A percentile compares a stretch with the other conserved stretches of the same genome.
These are phyloP conservation scores for Logfia minima DNA, from an alignment of 129 eudicot species.

Conservation along the genomic window DNA sequence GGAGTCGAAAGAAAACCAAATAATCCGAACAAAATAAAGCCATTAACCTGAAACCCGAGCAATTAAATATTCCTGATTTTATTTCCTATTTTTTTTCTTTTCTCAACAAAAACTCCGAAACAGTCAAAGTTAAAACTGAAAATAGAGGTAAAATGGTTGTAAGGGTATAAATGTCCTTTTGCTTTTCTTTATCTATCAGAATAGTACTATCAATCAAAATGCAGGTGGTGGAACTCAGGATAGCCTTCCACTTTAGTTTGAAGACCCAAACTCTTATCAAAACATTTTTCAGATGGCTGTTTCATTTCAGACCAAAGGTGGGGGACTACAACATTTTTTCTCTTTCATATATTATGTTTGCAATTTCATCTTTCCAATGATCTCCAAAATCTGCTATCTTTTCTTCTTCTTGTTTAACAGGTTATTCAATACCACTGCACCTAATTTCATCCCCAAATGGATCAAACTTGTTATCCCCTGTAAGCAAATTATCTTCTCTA, in stretches of 20 bases:
- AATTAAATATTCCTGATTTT: too few relatives aligned
- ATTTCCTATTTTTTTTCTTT: too few relatives aligned
- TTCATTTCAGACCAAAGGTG: background rate
- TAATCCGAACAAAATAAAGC: too few relatives aligned
- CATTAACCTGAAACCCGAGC: too few relatives aligned
- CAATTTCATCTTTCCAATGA: conserved; percentile 8
- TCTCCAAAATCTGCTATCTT: background rate
- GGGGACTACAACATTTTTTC: background rate
- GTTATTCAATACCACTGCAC: conserved; percentile 28
- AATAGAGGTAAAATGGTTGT: background rate
- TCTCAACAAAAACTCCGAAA: too few relatives aligned
- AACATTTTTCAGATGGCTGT: background rate
- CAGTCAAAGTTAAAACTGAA: too few relatives aligned
- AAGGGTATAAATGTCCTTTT: background rate
- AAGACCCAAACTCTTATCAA: background rate
- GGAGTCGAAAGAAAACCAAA: too few relatives aligned
- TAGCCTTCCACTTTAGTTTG: background rate
- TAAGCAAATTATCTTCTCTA: conserved; percentile 14
- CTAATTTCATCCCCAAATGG: conserved; percentile 17
- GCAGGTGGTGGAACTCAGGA: background rate
- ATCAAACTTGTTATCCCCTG: conserved; percentile 24
- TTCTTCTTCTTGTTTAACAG: conserved; percentile 9
- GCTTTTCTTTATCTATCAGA: background rate
- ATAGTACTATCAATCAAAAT: background rate
- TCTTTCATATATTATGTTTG: conserved; percentile 10